Evolutionary conservation across 2,329 filamentous ascomycete species (phyloP), one percentile per base, ranked within the genome.

Genomic region (Trichoderma koningiopsis): DNA sequence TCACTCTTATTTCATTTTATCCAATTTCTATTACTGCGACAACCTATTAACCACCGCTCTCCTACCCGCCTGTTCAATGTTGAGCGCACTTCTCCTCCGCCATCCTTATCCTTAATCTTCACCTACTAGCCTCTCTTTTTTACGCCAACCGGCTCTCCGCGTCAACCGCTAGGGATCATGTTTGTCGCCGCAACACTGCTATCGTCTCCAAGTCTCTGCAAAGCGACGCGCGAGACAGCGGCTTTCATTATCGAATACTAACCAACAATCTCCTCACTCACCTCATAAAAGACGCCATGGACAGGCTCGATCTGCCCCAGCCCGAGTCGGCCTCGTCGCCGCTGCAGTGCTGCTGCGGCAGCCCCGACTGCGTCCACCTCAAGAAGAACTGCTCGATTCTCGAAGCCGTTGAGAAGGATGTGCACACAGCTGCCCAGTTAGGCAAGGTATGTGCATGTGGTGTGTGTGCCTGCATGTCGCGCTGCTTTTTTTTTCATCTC

Each of bases 271-370:
- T 8, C 16, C 7, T 7, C 8, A 19, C 16, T n/a, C 55, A 16
- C 3, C 49, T 11, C 14, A 40, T 10, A 13, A 4, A 5, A n/a
- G 7, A 16, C 66, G 35, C 40, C 40, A 70, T 70, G 69, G 69
- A 70, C 13, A 74, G 71, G 71, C 74, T 75, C 57, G 72, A 75
- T 62, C 67, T 69, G 57, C 69, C 70, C 49, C 72, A 72, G 69
- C 69, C 67, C 47, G 74, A 76, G 53, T 72, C 77, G 61, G 70
- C 73, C 57, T 67, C 77, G 64, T 76, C 80, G 55, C 73, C 81
- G 22, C 77, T 89, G 72, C 83, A 81, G 62, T 98, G 96, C 85
- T 99, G 95, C 82, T 99, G 95, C 82, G 94, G 94, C 68, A 89
- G 89, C 73, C 78, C 84, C 71, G 89, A 93, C 75, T 98, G 95